Percentiles rank a stretch among this genome's conserved stretches.
Evolutionary conservation across 2,329 filamentous ascomycete genomes (phyloP).

Genomic region (Colletotrichum sp.): DNA sequence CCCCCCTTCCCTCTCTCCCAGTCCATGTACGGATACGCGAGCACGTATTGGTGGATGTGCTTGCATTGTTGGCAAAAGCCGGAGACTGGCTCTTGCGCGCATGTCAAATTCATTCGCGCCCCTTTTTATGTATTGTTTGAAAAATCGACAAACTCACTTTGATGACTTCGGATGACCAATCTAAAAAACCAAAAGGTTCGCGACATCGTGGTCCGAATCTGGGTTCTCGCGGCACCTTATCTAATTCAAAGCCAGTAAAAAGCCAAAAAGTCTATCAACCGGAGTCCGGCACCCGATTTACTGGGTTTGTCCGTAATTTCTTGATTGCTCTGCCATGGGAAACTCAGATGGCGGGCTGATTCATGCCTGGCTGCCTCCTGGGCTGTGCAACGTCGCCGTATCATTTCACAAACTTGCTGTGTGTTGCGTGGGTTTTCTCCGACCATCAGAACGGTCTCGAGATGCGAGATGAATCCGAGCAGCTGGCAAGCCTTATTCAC

Average conservation of each 20-base stretch:
- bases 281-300: background rate
- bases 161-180: background rate
- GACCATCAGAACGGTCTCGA: background rate
- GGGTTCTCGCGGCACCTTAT: background rate
- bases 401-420: background rate
- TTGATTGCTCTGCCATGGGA: background rate
- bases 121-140: background rate
- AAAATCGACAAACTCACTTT: background rate
- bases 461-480: background rate
- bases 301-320: background rate
- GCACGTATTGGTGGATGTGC: background rate
- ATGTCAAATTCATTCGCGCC: background rate
- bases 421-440: background rate
- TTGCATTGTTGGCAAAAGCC: background rate
- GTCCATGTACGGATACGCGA: background rate
- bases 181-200: background rate
- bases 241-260: background rate
- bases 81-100: background rate
- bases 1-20: background rate
- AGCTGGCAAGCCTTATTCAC: background rate
- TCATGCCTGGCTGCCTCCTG: background rate
- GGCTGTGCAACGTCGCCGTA: background rate
- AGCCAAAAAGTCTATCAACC: constrained; percentile 1
- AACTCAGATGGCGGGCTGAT: background rate
- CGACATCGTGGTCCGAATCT: background rate